phyloP scores from a whole-genome alignment of 208 protist species.

The Crithidia brevicula region DNA sequence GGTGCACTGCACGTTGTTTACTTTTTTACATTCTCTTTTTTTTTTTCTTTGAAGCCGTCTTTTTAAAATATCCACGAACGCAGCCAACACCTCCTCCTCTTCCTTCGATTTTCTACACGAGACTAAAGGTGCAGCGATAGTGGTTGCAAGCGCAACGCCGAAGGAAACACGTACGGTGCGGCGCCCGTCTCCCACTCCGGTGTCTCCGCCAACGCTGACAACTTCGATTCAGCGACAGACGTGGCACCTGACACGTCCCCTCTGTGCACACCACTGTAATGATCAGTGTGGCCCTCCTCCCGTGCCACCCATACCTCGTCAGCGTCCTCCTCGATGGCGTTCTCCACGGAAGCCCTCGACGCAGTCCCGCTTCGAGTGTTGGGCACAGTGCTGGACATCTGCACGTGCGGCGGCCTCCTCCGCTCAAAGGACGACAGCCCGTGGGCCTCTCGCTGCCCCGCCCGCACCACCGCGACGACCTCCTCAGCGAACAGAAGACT shows the following conservation, averaged over 20 bases:
- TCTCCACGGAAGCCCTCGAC: no score
- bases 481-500: conserved; percentile 63
- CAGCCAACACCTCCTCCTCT: no score
- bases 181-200: no score
- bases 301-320: conserved; percentile 29
- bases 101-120: not conserved
- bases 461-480: conserved; percentile 44
- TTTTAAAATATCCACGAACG: not conserved
- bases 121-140: not conserved
- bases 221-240: no score
- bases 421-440: conserved; percentile 4
- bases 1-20: not conserved
- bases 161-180: conserved; percentile 5
- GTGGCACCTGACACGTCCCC: no score
- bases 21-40: not conserved
- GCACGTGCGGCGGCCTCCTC: no score
- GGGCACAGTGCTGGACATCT: no score
- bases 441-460: conserved; percentile 35
- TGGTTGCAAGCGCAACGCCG: conserved; percentile 8
- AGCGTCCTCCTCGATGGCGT: no score
- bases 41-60: not conserved
- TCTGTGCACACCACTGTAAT: no score
- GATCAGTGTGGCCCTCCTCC: no score
- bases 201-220: no score
- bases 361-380: no score